A percentile compares a stretch with the other conserved stretches of the same genome.
phyloP scores from a whole-genome alignment of 2,329 filamentous ascomycete genomes.

The Xylaria sp. region DNA sequence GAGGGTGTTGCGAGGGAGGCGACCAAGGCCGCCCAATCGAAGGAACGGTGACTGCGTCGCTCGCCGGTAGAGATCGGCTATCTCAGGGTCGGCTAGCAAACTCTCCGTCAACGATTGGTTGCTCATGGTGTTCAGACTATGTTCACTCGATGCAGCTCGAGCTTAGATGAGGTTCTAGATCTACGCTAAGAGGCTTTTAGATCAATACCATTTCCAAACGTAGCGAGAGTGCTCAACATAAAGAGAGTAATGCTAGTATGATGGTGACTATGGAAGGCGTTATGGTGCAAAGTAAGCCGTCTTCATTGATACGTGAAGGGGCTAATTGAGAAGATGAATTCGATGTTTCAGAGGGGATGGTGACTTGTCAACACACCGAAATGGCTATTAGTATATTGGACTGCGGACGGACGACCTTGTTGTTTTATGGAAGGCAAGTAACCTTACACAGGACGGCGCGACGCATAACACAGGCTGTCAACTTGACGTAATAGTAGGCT shows the following conservation, averaged over 20 bases:
- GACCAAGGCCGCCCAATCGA: conserved; percentile 45
- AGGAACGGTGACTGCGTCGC: conserved; percentile 48
- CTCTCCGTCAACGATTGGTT: conserved; percentile 39
- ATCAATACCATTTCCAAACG: too few species aligned
- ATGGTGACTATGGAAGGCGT: neutral
- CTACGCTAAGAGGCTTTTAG: neutral
- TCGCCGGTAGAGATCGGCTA: conserved; percentile 42
- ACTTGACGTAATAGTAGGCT: conserved; percentile 32
- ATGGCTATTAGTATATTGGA: neutral
- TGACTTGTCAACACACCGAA: neutral
- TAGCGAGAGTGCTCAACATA: neutral
- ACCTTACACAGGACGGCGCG: neutral
- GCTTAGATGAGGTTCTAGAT: neutral
- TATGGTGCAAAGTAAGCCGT: neutral
- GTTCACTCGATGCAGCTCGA: neutral
- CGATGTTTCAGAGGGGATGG: neutral
- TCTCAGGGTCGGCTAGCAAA: conserved; percentile 42
- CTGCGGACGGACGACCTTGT: neutral
- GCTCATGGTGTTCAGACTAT: conserved; percentile 32
- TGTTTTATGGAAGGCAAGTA: neutral
- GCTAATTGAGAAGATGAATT: conserved; percentile 2
- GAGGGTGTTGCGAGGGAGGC: conserved; percentile 41
- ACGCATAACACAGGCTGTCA: neutral
- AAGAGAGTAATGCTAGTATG: neutral
- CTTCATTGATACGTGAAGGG: neutral